phyloP scores from a whole-genome alignment of 805 yeast species.

The Kluyveromyces dobzhanskii region DNA sequence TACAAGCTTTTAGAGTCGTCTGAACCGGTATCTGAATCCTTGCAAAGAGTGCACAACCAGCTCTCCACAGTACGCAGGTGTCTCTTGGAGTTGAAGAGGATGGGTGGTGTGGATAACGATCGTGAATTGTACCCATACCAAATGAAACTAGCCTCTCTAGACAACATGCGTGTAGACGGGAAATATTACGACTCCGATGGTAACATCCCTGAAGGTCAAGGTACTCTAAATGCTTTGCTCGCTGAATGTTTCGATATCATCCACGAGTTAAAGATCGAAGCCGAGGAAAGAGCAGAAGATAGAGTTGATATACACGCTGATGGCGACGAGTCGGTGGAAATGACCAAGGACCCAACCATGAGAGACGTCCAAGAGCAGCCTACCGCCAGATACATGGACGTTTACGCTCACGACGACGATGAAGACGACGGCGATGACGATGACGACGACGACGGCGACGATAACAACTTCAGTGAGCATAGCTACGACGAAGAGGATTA shows the following conservation, averaged over 20 bases:
- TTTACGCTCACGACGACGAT: constrained; percentile 11
- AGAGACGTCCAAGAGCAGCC: constrained; percentile 14
- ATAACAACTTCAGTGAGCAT: constrained; percentile 15
- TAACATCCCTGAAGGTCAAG: constrained; percentile 97
- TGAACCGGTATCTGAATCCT: constrained; percentile 92
- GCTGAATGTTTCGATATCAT: constrained; percentile 93
- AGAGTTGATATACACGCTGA: constrained; percentile 2
- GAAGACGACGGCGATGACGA: constrained; percentile 13
- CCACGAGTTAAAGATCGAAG: constrained; percentile 82
- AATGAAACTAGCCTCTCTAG: constrained; percentile 84
- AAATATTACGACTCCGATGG: constrained; percentile 74
- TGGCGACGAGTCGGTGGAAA: constrained; percentile 10
- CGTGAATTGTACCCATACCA: constrained; percentile 95
- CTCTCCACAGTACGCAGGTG: constrained; percentile 86
- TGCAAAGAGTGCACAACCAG: constrained; percentile 91
- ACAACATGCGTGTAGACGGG: constrained; percentile 81
- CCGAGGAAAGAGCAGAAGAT: constrained; percentile 50
- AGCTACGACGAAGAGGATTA: constrained; percentile 18
- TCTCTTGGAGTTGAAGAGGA: constrained; percentile 77
- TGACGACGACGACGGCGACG: constrained; percentile 13
- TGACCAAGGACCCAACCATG: constrained; percentile 9
- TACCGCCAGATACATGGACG: constrained; percentile 15
- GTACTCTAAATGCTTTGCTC: constrained; percentile 79
- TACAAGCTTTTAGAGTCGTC: constrained; percentile 84
- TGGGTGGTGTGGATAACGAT: constrained; percentile 83